These are phyloP conservation scores for Multifurca ochricompacta DNA, from an alignment of 768 basidiomycete species.

Conservation along the genomic window DNA sequence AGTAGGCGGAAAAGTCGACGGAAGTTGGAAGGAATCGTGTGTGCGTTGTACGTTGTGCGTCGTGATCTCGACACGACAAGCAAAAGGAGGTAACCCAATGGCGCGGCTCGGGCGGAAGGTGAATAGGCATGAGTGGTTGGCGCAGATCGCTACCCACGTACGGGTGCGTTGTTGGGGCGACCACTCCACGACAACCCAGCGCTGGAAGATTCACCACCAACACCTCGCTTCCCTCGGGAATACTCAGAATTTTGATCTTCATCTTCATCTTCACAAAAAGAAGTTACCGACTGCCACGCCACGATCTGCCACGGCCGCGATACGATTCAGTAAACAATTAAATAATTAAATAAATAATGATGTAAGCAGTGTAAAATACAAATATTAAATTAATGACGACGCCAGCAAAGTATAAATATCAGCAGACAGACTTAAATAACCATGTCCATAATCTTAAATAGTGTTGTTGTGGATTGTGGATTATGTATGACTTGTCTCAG, in stretches of 20 bases:
- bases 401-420: too few species aligned
- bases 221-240: not conserved
- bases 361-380: too few species aligned
- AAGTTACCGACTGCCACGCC: too few species aligned
- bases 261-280: too few species aligned
- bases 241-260: not conserved
- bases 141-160: not conserved
- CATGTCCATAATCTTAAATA: too few species aligned
- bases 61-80: not conserved
- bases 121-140: not conserved
- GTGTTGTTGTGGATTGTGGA: too few species aligned
- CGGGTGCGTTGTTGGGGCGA: not conserved
- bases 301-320: too few species aligned
- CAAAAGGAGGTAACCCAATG: not conserved
- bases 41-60: not conserved
- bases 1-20: not conserved
- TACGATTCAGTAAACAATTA: too few species aligned
- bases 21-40: not conserved
- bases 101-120: not conserved
- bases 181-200: slow-evolving; percentile 13
- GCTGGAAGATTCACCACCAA: not conserved
- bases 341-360: too few species aligned
- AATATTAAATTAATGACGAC: too few species aligned
- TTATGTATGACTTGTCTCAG: too few species aligned
- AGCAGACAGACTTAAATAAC: too few species aligned